Evolutionary conservation across 2,329 filamentous ascomycete species (phyloP).

Genomic region (Neofusicoccum cordaticola): DNA sequence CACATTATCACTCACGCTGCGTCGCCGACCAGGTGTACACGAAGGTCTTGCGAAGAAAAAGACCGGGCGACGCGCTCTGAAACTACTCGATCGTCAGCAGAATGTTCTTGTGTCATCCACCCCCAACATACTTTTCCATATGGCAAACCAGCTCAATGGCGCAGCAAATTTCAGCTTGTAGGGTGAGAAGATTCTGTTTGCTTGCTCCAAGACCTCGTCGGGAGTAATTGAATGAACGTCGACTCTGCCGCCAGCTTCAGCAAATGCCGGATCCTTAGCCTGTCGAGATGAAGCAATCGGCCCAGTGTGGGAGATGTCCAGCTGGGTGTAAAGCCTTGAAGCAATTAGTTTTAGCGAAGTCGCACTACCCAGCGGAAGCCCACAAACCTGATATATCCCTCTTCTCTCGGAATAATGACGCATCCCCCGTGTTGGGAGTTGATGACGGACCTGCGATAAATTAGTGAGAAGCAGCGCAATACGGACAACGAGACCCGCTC

Average conservation of each 20-base stretch:
- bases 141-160: conserved; percentile 36
- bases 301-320: conserved; percentile 26
- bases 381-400: conserved; percentile 25
- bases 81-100: conserved; percentile 19
- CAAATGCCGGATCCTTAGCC: conserved; percentile 25
- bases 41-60: conserved; percentile 30
- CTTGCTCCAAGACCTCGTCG: conserved; percentile 35
- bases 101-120: too few relatives aligned
- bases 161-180: conserved; percentile 33
- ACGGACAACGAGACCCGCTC: too few relatives aligned
- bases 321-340: conserved; percentile 32
- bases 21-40: conserved; percentile 34
- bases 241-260: conserved; percentile 29
- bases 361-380: neutral
- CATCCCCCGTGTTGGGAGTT: conserved; percentile 30
- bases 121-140: conserved; percentile 26
- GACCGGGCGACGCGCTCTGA: conserved; percentile 33
- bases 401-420: conserved; percentile 35
- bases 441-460: neutral
- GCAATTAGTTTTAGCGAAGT: too few relatives aligned
- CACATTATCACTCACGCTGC: conserved; percentile 26
- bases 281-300: conserved; percentile 15
- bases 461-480: too few relatives aligned
- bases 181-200: conserved; percentile 34
- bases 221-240: conserved; percentile 34